A percentile compares a stretch with the other conserved stretches of the same genome.
These are phyloP conservation scores for Cryptococcus sp. DNA, from an alignment of 1,284 basidiomycete genomes.

Conservation along the genomic window DNA sequence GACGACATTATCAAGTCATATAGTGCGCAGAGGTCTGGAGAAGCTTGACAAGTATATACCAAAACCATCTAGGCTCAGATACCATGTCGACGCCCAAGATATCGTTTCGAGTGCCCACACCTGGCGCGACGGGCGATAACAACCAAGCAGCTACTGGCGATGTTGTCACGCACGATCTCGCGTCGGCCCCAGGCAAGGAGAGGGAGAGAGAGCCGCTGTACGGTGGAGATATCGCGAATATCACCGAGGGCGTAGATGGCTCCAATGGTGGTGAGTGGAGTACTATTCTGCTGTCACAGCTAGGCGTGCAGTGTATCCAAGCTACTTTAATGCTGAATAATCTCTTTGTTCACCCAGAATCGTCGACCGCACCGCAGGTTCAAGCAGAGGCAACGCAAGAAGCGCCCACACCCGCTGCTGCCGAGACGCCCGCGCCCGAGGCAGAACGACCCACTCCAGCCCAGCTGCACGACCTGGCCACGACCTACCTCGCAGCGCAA, in stretches of 20 bases:
- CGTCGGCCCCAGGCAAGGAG: slow-evolving; percentile 52
- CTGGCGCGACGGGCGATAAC: slow-evolving; percentile 20
- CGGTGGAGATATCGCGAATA: slow-evolving; percentile 51
- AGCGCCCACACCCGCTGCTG: slow-evolving; percentile 20
- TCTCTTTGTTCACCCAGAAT: slow-evolving; percentile 15
- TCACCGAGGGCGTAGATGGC: slow-evolving; percentile 39
- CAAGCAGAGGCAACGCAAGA: slow-evolving; percentile 7
- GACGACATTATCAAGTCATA: not conserved
- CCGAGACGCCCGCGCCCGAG: slow-evolving; percentile 24
- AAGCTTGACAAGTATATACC: too few species aligned
- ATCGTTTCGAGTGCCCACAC: slow-evolving; percentile 39
- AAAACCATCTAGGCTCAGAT: not conserved
- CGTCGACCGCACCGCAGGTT: slow-evolving; percentile 23
- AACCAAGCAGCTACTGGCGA: slow-evolving; percentile 30
- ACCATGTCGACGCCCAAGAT: slow-evolving; percentile 51
- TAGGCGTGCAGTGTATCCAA: not conserved
- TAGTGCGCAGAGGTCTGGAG: too few species aligned
- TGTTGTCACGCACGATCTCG: slow-evolving; percentile 47
- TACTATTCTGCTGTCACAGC: not conserved
- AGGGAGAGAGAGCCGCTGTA: slow-evolving; percentile 53
- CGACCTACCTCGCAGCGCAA: slow-evolving; percentile 85
- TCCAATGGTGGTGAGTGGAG: slow-evolving; percentile 29
- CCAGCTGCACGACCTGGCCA: slow-evolving; percentile 53
- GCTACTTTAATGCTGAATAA: not conserved
- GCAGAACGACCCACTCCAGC: slow-evolving; percentile 39